Percentiles rank a stretch among this genome's conserved stretches.
Conservation (phyloP, 2,329 filamentous ascomycete genomes). For the Trichophyton schoenleinii region DNA sequence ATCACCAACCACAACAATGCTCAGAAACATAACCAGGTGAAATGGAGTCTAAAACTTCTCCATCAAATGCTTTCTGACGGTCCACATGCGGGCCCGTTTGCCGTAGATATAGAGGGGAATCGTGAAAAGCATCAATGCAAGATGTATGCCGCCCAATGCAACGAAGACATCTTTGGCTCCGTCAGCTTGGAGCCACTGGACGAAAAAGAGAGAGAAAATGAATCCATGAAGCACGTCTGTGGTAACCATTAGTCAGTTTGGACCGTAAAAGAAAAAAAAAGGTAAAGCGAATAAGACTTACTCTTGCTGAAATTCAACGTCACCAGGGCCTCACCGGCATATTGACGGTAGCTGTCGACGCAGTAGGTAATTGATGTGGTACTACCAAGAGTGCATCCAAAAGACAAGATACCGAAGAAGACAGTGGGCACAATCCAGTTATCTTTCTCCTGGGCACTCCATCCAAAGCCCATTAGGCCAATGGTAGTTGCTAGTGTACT, state of each 20-base stretch:
- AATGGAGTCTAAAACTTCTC: slow-evolving; percentile 49
- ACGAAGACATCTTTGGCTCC: slow-evolving; percentile 70
- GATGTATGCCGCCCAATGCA: slow-evolving; percentile 73
- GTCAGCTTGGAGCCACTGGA: slow-evolving; percentile 63
- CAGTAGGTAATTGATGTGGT: slow-evolving; percentile 91
- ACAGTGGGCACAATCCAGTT: slow-evolving; percentile 84
- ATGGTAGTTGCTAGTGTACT: slow-evolving; percentile 66
- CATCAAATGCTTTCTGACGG: slow-evolving; percentile 72
- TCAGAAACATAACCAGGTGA: neutral
- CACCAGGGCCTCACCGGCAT: slow-evolving; percentile 85
- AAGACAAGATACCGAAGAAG: slow-evolving; percentile 85
- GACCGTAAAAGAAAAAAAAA: neutral
- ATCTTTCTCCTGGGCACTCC: slow-evolving; percentile 64
- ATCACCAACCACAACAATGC: neutral
- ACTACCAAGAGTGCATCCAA: slow-evolving; percentile 79
- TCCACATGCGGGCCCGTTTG: slow-evolving; percentile 90
- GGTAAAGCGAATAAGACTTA: slow-evolving; percentile 22
- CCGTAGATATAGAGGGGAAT: slow-evolving; percentile 93
- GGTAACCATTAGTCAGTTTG: neutral
- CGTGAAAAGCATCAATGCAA: slow-evolving; percentile 58
- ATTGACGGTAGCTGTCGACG: slow-evolving; percentile 84
- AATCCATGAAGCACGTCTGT: slow-evolving; percentile 72
- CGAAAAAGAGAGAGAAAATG: slow-evolving; percentile 79
- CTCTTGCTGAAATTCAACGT: slow-evolving; percentile 91
- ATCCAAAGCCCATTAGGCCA: slow-evolving; percentile 93